Evolutionary conservation across 129 eudicot genomes (phyloP).

Genomic region (Pittosporum tobira): DNA sequence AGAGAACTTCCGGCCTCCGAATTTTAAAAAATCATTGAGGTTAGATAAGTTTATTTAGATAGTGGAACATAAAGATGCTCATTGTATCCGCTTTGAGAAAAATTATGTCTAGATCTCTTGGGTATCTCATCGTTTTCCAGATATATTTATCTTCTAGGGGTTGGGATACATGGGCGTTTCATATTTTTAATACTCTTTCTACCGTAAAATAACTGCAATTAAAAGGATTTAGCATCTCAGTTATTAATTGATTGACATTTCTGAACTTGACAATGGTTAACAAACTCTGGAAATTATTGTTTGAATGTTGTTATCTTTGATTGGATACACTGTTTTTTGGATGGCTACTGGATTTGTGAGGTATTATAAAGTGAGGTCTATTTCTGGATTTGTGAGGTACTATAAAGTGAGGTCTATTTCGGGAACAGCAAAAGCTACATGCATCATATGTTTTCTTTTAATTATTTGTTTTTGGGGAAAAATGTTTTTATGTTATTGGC

Average conservation of each 20-base stretch:
- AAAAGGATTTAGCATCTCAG: not conserved
- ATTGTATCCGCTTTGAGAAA: constrained; percentile 30
- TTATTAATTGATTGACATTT: no score
- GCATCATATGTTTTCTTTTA: no score
- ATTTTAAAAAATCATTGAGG: constrained; percentile 41
- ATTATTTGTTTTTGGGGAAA: no score
- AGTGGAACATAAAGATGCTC: constrained; percentile 49
- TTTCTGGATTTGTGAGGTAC: not conserved
- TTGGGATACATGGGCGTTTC: constrained; percentile 13
- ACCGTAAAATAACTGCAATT: constrained; percentile 18
- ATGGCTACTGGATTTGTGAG: not conserved
- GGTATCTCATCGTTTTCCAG: constrained; percentile 14
- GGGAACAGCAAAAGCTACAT: no score
- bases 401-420: not conserved
- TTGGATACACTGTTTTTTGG: no score
- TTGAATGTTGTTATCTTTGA: not conserved
- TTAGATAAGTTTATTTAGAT: constrained; percentile 79
- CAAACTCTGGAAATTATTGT: no score
- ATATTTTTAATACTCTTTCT: constrained; percentile 14
- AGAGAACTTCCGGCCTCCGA: constrained; percentile 57
- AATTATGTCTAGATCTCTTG: constrained; percentile 18
- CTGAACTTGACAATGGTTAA: no score
- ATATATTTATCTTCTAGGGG: constrained; percentile 8
- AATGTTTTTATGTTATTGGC: no score
- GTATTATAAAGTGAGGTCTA: not conserved